Conservation (phyloP, 2,329 filamentous ascomycete genomes). For the Diaporthe batatas region DNA sequence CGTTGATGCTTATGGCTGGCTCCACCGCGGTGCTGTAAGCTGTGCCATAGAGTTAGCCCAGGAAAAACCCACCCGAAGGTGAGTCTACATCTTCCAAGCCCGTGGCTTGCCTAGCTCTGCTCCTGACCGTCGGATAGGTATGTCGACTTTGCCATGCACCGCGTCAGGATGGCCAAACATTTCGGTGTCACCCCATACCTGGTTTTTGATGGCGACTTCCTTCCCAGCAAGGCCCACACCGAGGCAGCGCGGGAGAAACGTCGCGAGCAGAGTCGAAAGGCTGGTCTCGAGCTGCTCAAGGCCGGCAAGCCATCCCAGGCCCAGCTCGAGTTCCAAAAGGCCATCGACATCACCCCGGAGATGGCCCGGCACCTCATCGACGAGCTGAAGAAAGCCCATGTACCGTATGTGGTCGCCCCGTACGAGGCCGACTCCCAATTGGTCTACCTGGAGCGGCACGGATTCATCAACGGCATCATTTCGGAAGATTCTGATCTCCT, state of each 20-base stretch:
- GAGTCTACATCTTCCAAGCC: conserved; percentile 49
- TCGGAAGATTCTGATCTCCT: conserved; percentile 97
- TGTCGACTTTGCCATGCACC: conserved; percentile 89
- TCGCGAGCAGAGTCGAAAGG: conserved; percentile 80
- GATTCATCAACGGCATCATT: conserved; percentile 86
- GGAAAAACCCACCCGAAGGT: conserved; percentile 90
- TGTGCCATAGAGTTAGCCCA: conserved; percentile 93
- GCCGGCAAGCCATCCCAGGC: conserved; percentile 87
- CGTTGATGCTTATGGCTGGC: conserved; percentile 98
- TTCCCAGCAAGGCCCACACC: conserved; percentile 92
- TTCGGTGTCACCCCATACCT: conserved; percentile 95
- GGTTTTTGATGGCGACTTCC: conserved; percentile 94
- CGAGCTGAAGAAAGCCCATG: conserved; percentile 82
- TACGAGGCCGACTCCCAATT: conserved; percentile 99
- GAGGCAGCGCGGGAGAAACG: conserved; percentile 82
- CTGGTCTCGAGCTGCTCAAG: conserved; percentile 83
- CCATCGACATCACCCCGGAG: conserved; percentile 93
- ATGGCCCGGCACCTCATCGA: conserved; percentile 96
- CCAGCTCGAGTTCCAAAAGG: conserved; percentile 90
- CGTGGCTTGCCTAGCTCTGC: background rate
- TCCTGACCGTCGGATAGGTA: conserved; percentile 67
- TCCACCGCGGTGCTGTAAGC: conserved; percentile 90
- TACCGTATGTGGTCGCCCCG: conserved; percentile 93
- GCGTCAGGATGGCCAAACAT: conserved; percentile 93
- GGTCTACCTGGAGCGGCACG: conserved; percentile 90